A percentile compares a stretch with the other conserved stretches of the same genome.
phyloP scores from a whole-genome alignment of 306 rosid genomes.

The Cicer arietinum region DNA sequence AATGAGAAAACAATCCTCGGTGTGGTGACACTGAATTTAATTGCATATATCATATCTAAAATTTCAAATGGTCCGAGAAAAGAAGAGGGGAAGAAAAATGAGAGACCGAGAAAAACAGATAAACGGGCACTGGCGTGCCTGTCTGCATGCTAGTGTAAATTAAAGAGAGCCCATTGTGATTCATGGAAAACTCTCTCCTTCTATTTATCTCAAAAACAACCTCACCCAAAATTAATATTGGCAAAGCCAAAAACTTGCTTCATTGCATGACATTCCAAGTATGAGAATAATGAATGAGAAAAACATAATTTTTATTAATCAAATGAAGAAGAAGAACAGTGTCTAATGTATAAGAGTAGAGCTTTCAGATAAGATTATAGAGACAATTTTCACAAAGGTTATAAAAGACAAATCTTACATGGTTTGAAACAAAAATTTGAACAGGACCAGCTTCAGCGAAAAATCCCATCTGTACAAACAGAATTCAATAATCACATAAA shows the following conservation, averaged over 20 bases:
- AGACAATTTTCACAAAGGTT: background rate
- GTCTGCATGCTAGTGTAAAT: background rate
- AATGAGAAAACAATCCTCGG: background rate
- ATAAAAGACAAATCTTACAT: constrained; percentile 57
- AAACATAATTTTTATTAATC: background rate
- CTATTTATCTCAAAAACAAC: too few species aligned
- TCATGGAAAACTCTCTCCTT: too few species aligned
- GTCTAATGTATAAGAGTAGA: background rate
- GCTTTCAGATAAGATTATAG: background rate
- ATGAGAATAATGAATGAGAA: too few species aligned
- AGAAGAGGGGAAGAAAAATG: too few species aligned
- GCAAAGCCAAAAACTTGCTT: background rate
- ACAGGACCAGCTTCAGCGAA: constrained; percentile 99
- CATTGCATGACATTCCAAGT: too few species aligned
- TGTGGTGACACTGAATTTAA: background rate
- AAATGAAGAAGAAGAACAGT: background rate
- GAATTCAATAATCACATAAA: constrained; percentile 18
- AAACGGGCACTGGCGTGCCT: too few species aligned
- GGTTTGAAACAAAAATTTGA: constrained; percentile 96
- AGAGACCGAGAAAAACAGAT: too few species aligned
- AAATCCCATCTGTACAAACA: constrained; percentile 79
- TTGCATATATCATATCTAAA: background rate
- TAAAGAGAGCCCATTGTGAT: background rate
- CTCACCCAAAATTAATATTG: background rate
- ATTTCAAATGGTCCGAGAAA: too few species aligned